phyloP scores from a whole-genome alignment of 768 basidiomycete genomes.

The Holtermannia corniformis region DNA sequence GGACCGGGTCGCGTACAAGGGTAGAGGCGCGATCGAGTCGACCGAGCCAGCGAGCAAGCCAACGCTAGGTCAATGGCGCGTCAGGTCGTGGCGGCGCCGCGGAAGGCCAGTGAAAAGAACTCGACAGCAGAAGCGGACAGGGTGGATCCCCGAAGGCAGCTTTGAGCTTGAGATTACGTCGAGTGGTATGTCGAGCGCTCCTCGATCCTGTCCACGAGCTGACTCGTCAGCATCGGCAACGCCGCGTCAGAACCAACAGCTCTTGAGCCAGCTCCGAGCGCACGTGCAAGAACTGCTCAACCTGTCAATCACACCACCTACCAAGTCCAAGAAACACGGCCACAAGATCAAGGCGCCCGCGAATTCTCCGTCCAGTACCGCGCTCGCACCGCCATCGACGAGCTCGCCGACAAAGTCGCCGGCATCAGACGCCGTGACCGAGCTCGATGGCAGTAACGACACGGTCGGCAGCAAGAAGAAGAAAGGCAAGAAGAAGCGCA shows the following conservation, averaged over 20 bases:
- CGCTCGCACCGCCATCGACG: background rate
- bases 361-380: too few species aligned
- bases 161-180: conserved; percentile 33
- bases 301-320: background rate
- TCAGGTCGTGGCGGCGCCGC: too few species aligned
- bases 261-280: background rate
- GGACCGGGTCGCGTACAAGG: background rate
- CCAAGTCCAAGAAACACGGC: conserved; percentile 1
- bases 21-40: background rate
- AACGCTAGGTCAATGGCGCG: too few species aligned
- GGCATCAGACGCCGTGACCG: background rate
- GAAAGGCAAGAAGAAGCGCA: conserved; percentile 87
- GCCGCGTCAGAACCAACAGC: background rate
- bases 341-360: background rate
- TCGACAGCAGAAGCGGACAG: too few species aligned
- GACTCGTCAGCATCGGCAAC: background rate
- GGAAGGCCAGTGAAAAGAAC: conserved; percentile 18
- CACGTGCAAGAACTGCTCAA: background rate
- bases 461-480: conserved; percentile 30
- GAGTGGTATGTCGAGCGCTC: conserved; percentile 11
- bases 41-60: too few species aligned
- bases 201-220: background rate
- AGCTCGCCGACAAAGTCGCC: background rate
- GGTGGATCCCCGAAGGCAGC: conserved; percentile 36
- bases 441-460: background rate